phyloP scores from a whole-genome alignment of 495 filamentous ascomycete genomes.

The Apodospora peruviana region DNA sequence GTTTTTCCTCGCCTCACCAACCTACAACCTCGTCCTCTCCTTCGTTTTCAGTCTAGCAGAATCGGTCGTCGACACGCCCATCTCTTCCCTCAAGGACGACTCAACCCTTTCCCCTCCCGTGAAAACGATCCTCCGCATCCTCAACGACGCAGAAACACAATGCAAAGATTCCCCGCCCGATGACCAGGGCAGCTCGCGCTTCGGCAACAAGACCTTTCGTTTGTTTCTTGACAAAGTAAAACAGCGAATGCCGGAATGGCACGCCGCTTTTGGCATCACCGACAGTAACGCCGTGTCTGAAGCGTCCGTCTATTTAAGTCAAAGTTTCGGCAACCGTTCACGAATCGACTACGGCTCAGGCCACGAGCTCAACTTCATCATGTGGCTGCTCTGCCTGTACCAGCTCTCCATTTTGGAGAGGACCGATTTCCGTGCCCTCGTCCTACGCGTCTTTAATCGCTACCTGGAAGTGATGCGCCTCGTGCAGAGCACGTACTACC shows the following conservation, averaged over 20 bases:
- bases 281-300: constrained; percentile 57
- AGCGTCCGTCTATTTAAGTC: constrained; percentile 69
- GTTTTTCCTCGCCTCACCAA: constrained; percentile 71
- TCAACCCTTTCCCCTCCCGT: constrained; percentile 51
- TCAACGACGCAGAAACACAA: constrained; percentile 59
- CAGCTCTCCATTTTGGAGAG: constrained; percentile 62
- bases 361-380: constrained; percentile 92
- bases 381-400: constrained; percentile 88
- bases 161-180: constrained; percentile 66
- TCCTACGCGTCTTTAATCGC: constrained; percentile 70
- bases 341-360: constrained; percentile 97
- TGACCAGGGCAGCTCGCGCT: constrained; percentile 81
- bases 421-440: constrained; percentile 63
- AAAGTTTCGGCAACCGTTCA: constrained; percentile 77
- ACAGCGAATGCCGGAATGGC: constrained; percentile 51
- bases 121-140: constrained; percentile 59
- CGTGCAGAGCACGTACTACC: constrained; percentile 84
- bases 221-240: constrained; percentile 69
- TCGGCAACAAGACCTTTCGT: constrained; percentile 90
- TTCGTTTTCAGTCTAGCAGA: constrained; percentile 88
- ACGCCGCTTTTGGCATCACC: constrained; percentile 49
- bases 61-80: constrained; percentile 67
- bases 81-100: constrained; percentile 55
- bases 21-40: constrained; percentile 68
- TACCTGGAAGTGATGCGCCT: constrained; percentile 77